Percentiles rank a stretch among this genome's conserved stretches.
Conservation (phyloP, 495 filamentous ascomycete genomes). For the Paragyromitra xinjiangensis region DNA sequence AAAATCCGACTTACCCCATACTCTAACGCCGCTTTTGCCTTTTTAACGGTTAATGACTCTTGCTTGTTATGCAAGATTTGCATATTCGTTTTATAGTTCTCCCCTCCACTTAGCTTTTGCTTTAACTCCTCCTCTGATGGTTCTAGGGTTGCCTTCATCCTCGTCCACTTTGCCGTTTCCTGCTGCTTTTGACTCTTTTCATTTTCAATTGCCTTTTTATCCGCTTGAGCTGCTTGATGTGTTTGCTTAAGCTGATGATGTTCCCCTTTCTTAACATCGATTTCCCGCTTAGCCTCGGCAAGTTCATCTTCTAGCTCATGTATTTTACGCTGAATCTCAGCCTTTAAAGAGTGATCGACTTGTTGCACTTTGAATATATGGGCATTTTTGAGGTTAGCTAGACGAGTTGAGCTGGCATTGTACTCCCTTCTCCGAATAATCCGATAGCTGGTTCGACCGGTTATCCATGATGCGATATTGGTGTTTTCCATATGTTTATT, state of each 20-base stretch:
- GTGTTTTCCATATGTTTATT: slow-evolving; percentile 68
- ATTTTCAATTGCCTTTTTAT: slow-evolving; percentile 40
- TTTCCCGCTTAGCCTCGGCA: slow-evolving; percentile 58
- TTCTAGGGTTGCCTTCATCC: slow-evolving; percentile 38
- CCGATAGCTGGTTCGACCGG: slow-evolving; percentile 44
- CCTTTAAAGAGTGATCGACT: slow-evolving; percentile 55
- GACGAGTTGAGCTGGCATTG: slow-evolving; percentile 39
- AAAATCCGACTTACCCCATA: slow-evolving; percentile 65
- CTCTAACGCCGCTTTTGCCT: slow-evolving; percentile 70
- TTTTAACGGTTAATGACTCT: slow-evolving; percentile 68
- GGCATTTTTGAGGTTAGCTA: slow-evolving; percentile 35
- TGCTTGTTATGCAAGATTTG: slow-evolving; percentile 63
- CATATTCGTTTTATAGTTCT: slow-evolving; percentile 55
- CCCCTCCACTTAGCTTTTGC: slow-evolving; percentile 29
- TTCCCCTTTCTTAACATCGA: slow-evolving; percentile 43
- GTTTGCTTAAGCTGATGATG: slow-evolving; percentile 27
- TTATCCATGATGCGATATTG: slow-evolving; percentile 53
- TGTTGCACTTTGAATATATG: slow-evolving; percentile 52
- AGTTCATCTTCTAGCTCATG: slow-evolving; percentile 60
- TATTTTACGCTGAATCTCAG: slow-evolving; percentile 58
- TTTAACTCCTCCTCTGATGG: slow-evolving; percentile 55
- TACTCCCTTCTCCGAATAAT: slow-evolving; percentile 49
- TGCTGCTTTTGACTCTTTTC: slow-evolving; percentile 54
- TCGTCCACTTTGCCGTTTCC: slow-evolving; percentile 47
- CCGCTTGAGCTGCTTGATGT: slow-evolving; percentile 39